A percentile compares a stretch with the other conserved stretches of the same genome.
phyloP scores from a whole-genome alignment of 805 yeast species.

The Citeromyces matritensis region DNA sequence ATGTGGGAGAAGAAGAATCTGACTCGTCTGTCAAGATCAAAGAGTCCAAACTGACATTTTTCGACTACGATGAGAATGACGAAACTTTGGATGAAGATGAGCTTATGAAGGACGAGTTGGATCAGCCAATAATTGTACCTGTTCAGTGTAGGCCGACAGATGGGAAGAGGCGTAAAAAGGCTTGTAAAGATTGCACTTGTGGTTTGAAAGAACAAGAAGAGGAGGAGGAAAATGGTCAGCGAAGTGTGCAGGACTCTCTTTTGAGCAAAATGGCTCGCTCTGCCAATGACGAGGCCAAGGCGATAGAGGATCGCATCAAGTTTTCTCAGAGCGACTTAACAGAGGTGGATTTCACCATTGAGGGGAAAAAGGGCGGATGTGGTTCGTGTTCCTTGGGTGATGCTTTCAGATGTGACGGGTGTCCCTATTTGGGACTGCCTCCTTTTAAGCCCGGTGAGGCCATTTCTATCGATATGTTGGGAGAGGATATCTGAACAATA shows the following conservation, averaged over 20 bases:
- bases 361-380: constrained; percentile 95
- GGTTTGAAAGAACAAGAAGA: constrained; percentile 87
- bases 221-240: constrained; percentile 30
- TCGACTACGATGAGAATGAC: constrained; percentile 27
- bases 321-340: constrained; percentile 59
- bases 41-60: constrained; percentile 34
- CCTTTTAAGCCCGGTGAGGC: constrained; percentile 97
- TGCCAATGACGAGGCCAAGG: constrained; percentile 37
- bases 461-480: constrained; percentile 58
- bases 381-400: constrained; percentile 96
- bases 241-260: constrained; percentile 25
- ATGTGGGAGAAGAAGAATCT: constrained; percentile 19
- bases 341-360: constrained; percentile 91
- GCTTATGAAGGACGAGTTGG: constrained; percentile 24
- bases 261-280: constrained; percentile 30
- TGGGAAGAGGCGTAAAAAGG: constrained; percentile 65
- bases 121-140: constrained; percentile 33
- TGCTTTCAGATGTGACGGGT: constrained; percentile 96
- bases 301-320: constrained; percentile 37
- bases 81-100: constrained; percentile 45
- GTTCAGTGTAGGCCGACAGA: constrained; percentile 32
- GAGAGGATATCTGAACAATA: constrained; percentile 49
- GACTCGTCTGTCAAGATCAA: constrained; percentile 25
- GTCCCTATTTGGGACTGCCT: constrained; percentile 94
- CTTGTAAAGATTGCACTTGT: constrained; percentile 97